Base-by-base conservation (phyloP, 2,329 filamentous ascomycete species). In the Acrocalymma vagum region DNA sequence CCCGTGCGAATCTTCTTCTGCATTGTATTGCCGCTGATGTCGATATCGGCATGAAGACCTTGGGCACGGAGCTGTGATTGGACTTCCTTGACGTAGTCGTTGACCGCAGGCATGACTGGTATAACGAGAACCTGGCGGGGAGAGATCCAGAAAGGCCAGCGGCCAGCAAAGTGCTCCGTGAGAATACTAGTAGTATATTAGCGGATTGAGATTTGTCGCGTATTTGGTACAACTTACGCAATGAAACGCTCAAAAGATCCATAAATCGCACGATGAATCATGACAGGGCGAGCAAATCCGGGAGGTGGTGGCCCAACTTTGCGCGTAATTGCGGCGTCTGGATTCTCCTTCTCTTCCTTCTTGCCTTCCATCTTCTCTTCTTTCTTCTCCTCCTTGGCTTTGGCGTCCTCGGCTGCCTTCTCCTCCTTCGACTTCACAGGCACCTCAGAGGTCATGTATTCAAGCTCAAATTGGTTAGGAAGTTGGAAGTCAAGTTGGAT, bases 401-500 rank as follows among this genome's bases (percentile, higher is more conserved):
- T 54, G 21, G 57, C 42, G 52, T 53, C 31, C 22, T 42, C 27
- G n/a, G n/a, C n/a, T 11, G 28, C 11, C 34, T 52, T 58, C n/a
- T 62, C 35, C 69, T 71, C 71, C 33, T 65, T 60, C 3, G 60
- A 48, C 56, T 61, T 75, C 71, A 55, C 69, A 45, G 45, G 55
- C 39, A 53, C 70, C 55, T 91, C 87, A 25, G 86, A 84, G 8
- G 87, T 90, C 75, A 89, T 85, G 69, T 91, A 95, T 69, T 92
- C 87, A 26, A 96, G 82, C 63, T 89, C 88, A 73, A 96, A 96
- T 70, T 91, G 91, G 59, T 87, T 78, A 2, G 87, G 87, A 14
- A 89, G 81, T 65, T 96, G 88, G 76, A 95, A 95, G 69, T 95
- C 90, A 38, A 95, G 83, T 74, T 97, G 93, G 56, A 97, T 95